A percentile compares a stretch with the other conserved stretches of the same genome.
phyloP scores from a whole-genome alignment of 306 rosid species.

The Trifolium subterraneum region DNA sequence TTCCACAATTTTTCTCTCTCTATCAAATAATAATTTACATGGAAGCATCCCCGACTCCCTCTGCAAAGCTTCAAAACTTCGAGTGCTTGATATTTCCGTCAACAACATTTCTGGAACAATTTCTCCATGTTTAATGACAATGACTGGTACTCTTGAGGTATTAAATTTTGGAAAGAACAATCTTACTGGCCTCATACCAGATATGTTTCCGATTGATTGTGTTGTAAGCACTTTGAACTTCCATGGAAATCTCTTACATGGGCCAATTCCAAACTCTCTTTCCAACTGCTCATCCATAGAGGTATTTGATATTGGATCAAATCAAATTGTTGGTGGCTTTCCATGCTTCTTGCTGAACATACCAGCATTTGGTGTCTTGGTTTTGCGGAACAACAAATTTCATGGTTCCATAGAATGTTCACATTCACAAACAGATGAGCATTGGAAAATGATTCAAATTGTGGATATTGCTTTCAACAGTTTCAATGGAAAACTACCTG shows the following conservation, averaged over 20 bases:
- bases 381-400: slow-evolving; percentile 41
- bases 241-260: slow-evolving; percentile 28
- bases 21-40: neutral
- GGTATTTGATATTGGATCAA: slow-evolving; percentile 44
- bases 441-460: slow-evolving; percentile 42
- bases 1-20: neutral
- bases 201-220: slow-evolving; percentile 33
- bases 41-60: neutral
- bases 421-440: neutral
- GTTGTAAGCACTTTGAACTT: slow-evolving; percentile 32
- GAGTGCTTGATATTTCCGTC: neutral
- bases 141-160: neutral
- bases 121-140: neutral
- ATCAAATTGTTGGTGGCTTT: neutral
- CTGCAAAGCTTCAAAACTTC: neutral
- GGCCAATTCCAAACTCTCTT: slow-evolving; percentile 49
- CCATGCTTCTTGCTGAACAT: neutral
- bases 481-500: slow-evolving; percentile 42
- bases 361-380: slow-evolving; percentile 37
- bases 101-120: neutral
- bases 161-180: slow-evolving; percentile 24
- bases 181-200: slow-evolving; percentile 30
- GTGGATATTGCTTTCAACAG: slow-evolving; percentile 49
- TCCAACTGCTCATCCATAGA: neutral
- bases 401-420: slow-evolving; percentile 42